phyloP scores from a whole-genome alignment of 805 yeast genomes.

The Wickerhamomyces hampshirensis region DNA sequence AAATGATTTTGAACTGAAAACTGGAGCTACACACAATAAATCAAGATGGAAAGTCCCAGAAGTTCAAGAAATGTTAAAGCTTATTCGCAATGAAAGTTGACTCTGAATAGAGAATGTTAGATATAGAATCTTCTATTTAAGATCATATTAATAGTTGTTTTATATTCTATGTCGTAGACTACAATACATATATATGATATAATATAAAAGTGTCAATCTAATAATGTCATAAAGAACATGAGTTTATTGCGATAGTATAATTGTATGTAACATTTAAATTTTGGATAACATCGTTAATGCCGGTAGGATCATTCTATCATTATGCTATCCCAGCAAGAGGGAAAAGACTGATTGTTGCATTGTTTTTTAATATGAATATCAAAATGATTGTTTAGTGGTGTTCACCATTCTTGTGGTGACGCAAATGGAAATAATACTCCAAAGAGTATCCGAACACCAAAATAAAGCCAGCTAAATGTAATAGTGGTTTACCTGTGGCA shows the following conservation, averaged over 20 bases:
- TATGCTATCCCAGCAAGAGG: too few species aligned
- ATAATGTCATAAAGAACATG: constrained; percentile 7
- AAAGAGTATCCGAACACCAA: constrained; percentile 78
- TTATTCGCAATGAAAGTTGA: constrained; percentile 15
- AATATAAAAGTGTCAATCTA: too few species aligned
- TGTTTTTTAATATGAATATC: too few species aligned
- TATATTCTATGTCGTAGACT: constrained; percentile 3
- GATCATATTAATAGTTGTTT: not conserved
- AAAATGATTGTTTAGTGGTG: constrained; percentile 26
- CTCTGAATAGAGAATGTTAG: too few species aligned
- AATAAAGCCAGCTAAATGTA: constrained; percentile 69
- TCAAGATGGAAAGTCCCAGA: constrained; percentile 52
- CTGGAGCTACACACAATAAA: constrained; percentile 48
- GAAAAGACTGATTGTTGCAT: not conserved
- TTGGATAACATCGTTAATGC: not conserved
- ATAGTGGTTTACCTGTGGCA: constrained; percentile 77
- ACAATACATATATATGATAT: constrained; percentile 1
- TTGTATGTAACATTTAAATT: too few species aligned
- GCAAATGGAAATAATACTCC: constrained; percentile 89
- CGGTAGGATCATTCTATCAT: not conserved
- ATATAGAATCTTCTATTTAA: too few species aligned
- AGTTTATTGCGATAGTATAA: not conserved
- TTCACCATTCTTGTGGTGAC: constrained; percentile 50
- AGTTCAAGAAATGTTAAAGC: constrained; percentile 44
- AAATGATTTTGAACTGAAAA: constrained; percentile 44